A percentile compares a stretch with the other conserved stretches of the same genome.
Conservation (phyloP, 805 yeast genomes). For the Candida schatavii region DNA sequence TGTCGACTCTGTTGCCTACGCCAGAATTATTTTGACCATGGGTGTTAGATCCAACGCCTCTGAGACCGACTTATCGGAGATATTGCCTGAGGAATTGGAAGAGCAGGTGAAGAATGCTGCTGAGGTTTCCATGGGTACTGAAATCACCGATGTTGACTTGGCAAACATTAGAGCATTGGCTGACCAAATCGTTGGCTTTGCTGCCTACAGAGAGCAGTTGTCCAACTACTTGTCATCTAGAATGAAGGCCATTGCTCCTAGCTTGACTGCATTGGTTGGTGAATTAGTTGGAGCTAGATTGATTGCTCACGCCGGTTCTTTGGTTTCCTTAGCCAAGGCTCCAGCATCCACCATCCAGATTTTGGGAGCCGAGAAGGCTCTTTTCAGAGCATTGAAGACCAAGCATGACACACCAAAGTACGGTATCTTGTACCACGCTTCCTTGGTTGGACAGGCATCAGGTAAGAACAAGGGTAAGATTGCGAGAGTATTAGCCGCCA, state of each 20-base stretch:
- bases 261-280: conserved; percentile 91
- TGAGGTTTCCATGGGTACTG: conserved; percentile 99
- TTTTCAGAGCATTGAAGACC: conserved; percentile 97
- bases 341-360: conserved; percentile 99
- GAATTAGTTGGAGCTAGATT: conserved; percentile 98
- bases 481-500: conserved; percentile 97
- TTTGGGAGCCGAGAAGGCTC: conserved; percentile 98
- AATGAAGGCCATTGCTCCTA: conserved; percentile 99
- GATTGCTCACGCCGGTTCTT: conserved; percentile 95
- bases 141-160: conserved; percentile 88
- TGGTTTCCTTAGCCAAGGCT: conserved; percentile 92
- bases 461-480: conserved; percentile 98
- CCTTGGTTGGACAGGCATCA: conserved; percentile 95
- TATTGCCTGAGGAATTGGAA: conserved; percentile 46
- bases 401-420: conserved; percentile 98
- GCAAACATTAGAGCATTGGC: conserved; percentile 87
- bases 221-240: conserved; percentile 87
- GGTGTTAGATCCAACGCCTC: conserved; percentile 90
- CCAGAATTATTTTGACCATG: conserved; percentile 90
- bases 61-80: conserved; percentile 71
- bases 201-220: conserved; percentile 94
- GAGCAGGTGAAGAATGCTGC: conserved; percentile 87
- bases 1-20: conserved; percentile 93
- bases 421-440: conserved; percentile 95
- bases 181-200: conserved; percentile 92